phyloP scores from a whole-genome alignment of 768 basidiomycete genomes.

The Pilatotrama ljubarskyi region DNA sequence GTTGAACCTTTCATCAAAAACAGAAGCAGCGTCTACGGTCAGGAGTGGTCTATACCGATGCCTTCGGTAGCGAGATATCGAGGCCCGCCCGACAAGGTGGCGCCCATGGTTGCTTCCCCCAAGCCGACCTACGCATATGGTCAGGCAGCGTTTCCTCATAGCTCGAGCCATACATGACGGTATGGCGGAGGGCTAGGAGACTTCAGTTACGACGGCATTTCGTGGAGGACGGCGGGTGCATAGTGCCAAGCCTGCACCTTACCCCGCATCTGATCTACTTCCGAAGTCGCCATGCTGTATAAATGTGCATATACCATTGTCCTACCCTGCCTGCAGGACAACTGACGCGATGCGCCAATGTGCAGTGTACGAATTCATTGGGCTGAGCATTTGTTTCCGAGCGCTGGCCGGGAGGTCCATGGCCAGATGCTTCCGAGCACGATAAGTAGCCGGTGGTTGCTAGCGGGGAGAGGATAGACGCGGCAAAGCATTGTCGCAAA shows the following conservation, averaged over 20 bases:
- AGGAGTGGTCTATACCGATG: constrained; percentile 1
- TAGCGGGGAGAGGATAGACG: constrained; percentile 3
- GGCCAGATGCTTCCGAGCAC: neutral
- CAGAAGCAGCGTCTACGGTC: neutral
- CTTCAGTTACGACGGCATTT: no score
- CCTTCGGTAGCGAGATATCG: neutral
- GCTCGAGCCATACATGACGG: no score
- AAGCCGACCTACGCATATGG: constrained; percentile 18
- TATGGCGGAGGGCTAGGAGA: no score
- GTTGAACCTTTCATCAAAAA: neutral
- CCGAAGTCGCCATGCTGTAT: no score
- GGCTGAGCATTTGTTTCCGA: no score
- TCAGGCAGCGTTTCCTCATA: constrained; percentile 2
- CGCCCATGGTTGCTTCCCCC: constrained; percentile 9
- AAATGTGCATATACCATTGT: neutral
- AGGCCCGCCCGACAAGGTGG: neutral
- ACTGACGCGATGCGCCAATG: neutral
- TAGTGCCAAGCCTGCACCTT: neutral
- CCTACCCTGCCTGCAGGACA: neutral
- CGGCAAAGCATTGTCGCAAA: constrained; percentile 12
- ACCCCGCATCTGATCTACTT: constrained; percentile 10
- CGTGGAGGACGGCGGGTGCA: no score
- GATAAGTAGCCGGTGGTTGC: neutral
- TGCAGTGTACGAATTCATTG: neutral
- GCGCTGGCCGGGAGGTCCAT: neutral